These are phyloP conservation scores for Calonectria pseudoreteaudii DNA, from an alignment of 2,329 filamentous ascomycete genomes.

Conservation along the genomic window DNA sequence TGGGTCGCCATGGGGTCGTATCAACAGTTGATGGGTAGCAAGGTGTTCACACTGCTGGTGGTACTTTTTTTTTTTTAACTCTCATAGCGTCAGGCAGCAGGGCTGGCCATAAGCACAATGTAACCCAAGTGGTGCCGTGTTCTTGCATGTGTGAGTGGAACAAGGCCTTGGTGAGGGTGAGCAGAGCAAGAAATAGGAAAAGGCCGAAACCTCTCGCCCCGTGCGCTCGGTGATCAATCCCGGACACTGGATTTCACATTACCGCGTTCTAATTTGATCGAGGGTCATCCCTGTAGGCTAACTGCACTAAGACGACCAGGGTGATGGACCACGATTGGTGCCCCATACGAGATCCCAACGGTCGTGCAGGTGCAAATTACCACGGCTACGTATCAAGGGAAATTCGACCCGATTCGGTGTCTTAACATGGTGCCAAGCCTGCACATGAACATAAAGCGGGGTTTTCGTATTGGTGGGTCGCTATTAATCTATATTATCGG, in stretches of 20 bases:
- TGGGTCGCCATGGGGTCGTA: constrained; percentile 14
- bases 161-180: background rate
- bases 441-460: no score
- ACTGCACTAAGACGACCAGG: background rate
- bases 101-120: background rate
- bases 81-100: background rate
- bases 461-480: background rate
- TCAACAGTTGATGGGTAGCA: background rate
- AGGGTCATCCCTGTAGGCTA: background rate
- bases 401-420: background rate
- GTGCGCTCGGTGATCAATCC: background rate
- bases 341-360: background rate
- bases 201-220: background rate
- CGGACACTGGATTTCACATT: background rate
- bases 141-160: background rate
- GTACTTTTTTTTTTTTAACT: background rate
- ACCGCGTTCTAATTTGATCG: background rate
- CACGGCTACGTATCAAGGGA: background rate
- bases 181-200: background rate
- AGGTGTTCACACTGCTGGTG: background rate
- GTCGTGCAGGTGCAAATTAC: background rate
- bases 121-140: background rate
- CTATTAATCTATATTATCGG: background rate
- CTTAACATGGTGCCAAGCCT: background rate
- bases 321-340: background rate